These are phyloP conservation scores for Neurospora sp. DNA, from an alignment of 495 filamentous ascomycete species.

Conservation along the genomic window DNA sequence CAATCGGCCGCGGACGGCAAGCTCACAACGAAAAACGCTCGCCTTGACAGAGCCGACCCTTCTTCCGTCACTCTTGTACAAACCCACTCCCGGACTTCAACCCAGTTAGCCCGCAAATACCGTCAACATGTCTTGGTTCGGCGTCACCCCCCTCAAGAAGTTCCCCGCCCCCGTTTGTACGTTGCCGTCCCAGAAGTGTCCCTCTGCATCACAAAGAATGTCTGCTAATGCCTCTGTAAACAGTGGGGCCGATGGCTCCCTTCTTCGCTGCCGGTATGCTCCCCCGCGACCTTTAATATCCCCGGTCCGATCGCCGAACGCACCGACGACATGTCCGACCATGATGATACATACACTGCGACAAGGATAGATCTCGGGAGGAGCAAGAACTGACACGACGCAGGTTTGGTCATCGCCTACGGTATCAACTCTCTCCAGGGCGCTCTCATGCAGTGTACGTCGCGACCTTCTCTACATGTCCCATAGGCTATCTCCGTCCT, in stretches of 20 bases:
- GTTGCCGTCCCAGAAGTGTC: slow-evolving; percentile 30
- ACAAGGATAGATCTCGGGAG: not conserved
- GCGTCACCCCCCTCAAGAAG: slow-evolving; percentile 61
- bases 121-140: slow-evolving; percentile 67
- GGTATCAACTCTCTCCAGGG: slow-evolving; percentile 73
- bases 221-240: slow-evolving; percentile 20
- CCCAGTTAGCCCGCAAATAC: slow-evolving; percentile 13
- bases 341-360: not conserved
- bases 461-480: not conserved
- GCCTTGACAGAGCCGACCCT: slow-evolving; percentile 16
- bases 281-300: not conserved
- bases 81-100: slow-evolving; percentile 13
- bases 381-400: slow-evolving; percentile 4
- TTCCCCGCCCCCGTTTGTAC: slow-evolving; percentile 79
- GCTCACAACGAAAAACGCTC: slow-evolving; percentile 34
- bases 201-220: slow-evolving; percentile 3
- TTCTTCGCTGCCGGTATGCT: slow-evolving; percentile 90
- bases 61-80: slow-evolving; percentile 1
- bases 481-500: not conserved
- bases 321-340: not conserved
- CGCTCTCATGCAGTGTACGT: slow-evolving; percentile 63
- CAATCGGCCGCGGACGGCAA: slow-evolving; percentile 5
- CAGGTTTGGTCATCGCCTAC: slow-evolving; percentile 75
- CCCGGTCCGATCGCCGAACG: not conserved
- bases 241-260: slow-evolving; percentile 79